Conservation (phyloP, 768 basidiomycete genomes). For the Scleroderma citrinum region DNA sequence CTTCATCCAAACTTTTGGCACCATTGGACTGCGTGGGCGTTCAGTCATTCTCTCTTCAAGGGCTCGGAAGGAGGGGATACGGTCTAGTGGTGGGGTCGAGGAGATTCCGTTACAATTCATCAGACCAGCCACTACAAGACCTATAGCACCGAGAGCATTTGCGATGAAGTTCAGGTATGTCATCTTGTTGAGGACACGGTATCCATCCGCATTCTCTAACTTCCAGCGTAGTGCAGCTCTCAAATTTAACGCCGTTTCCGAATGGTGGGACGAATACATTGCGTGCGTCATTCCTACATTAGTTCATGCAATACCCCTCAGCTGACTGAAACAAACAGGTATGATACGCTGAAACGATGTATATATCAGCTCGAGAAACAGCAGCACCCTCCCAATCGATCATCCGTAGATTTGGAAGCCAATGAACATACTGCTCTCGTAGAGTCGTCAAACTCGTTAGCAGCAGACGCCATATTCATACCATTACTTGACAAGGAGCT, state of each 20-base stretch:
- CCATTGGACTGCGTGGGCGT: background rate
- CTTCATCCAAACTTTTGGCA: background rate
- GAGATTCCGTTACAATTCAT: slow-evolving; percentile 21
- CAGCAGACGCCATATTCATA: slow-evolving; percentile 57
- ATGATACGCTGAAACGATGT: slow-evolving; percentile 76
- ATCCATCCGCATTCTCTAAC: background rate
- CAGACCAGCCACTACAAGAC: background rate
- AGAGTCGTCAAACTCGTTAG: slow-evolving; percentile 24
- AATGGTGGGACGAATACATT: slow-evolving; percentile 93
- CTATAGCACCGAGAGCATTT: slow-evolving; percentile 3
- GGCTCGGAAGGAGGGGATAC: background rate
- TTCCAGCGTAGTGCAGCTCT: slow-evolving; percentile 56
- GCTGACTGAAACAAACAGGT: slow-evolving; percentile 38
- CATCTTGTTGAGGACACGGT: background rate
- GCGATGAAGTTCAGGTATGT: slow-evolving; percentile 34
- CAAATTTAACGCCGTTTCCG: slow-evolving; percentile 86
- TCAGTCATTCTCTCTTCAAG: background rate
- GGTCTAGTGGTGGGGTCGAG: slow-evolving; percentile 7
- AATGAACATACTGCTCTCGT: slow-evolving; percentile 58
- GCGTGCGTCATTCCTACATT: slow-evolving; percentile 45
- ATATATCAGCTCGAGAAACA: slow-evolving; percentile 85
- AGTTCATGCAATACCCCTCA: background rate
- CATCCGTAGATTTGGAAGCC: slow-evolving; percentile 55
- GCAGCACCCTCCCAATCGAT: slow-evolving; percentile 41
- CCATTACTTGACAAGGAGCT: slow-evolving; percentile 79